Evolutionary conservation across 495 filamentous ascomycete genomes (phyloP), one percentile per base, ranked within the genome.

Genomic region (Lophiotrema nucula): DNA sequence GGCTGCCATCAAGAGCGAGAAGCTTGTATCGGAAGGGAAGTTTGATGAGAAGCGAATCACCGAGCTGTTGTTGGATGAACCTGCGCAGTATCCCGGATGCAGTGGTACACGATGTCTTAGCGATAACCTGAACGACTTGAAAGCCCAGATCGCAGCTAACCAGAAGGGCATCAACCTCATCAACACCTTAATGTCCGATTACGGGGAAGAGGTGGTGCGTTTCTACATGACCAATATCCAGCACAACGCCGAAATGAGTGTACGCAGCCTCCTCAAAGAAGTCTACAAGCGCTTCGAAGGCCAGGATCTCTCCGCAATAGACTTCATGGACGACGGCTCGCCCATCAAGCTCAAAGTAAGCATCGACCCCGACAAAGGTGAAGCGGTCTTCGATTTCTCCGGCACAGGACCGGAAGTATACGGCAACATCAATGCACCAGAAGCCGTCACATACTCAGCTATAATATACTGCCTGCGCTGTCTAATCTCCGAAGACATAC

Each of bases 161-260:
- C 89, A 95, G 63, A 96, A 96, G 53, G 93, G 93, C 24, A 97
- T 98, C 58, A 89, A 83, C 23, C 80, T 98, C 21, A 98, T 98
- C 58, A 84, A 84, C 52, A 75, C 78, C 0, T 77, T 98, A 1
- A 95, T 98, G 58, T 79, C 81, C 19, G 93, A 97, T 56, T 98
- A 97, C 62, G 88, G 90, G 23, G 88, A 92, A 59, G 81, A 87
- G 2, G 90, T 90, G 0, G 93, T 98, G 3, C 88, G 96, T 66
- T 92, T 92, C 71, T 98, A 98, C 74, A 98, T 98, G 93, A 76
- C 83, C 35, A 86, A 82, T 49, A 97, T 98, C 67, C 93, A 98
- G 69, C 83, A 86, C 49, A 97, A 96, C 54, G 93, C 93, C 18
- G 92, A 96, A 68, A 73, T 82, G 1, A 88, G 87, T 61, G 93